phyloP scores from a whole-genome alignment of 2,329 filamentous ascomycete species.

The Neonectria ditissima region DNA sequence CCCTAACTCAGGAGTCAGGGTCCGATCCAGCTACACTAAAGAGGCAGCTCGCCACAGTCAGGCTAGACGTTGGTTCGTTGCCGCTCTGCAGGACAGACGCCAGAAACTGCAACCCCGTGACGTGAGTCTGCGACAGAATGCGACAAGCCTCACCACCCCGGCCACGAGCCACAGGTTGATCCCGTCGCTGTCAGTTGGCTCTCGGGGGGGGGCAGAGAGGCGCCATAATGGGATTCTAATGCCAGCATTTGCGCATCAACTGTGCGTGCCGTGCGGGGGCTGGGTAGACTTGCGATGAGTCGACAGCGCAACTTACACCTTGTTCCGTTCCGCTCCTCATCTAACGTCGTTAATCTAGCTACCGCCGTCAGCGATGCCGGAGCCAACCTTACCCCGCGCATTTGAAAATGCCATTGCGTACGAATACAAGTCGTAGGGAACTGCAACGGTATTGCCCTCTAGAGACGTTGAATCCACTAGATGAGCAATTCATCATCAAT shows the following conservation, averaged over 20 bases:
- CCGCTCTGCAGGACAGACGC: slow-evolving; percentile 27
- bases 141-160: not conserved
- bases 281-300: not conserved
- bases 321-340: slow-evolving; percentile 3
- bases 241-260: not conserved
- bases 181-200: slow-evolving; percentile 12
- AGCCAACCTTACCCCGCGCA: slow-evolving; percentile 24
- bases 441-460: not conserved
- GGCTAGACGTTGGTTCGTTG: slow-evolving; percentile 36
- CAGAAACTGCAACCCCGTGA: slow-evolving; percentile 25
- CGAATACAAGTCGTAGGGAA: not conserved
- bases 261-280: slow-evolving; percentile 13
- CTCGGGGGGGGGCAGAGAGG: not conserved
- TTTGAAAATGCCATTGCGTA: not conserved
- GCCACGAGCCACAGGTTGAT: slow-evolving; percentile 16
- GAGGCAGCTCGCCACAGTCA: slow-evolving; percentile 29
- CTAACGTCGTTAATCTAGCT: slow-evolving; percentile 3
- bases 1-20: slow-evolving; percentile 43
- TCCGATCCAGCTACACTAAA: slow-evolving; percentile 38
- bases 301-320: slow-evolving; percentile 13
- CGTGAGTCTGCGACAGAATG: slow-evolving; percentile 10
- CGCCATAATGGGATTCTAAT: not conserved
- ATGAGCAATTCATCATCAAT: slow-evolving; percentile 7
- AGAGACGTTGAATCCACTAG: not conserved
- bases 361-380: slow-evolving; percentile 20